Conservation (phyloP, 208 protist genomes). For the Acanthamoeba triangularis region DNA sequence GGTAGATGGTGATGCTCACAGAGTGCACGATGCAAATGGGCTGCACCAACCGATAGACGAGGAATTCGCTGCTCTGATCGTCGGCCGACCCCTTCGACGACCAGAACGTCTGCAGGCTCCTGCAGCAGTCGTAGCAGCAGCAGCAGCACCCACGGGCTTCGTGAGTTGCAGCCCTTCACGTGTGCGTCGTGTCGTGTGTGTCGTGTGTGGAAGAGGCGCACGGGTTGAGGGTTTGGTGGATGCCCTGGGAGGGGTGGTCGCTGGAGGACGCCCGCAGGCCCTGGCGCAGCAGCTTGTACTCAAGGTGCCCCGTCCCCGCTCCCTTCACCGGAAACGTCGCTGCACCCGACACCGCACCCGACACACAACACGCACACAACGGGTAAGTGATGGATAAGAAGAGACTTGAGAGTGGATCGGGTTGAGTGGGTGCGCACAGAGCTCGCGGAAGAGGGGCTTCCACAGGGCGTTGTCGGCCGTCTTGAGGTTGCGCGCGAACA, state of each 20-base stretch:
- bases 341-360: neutral
- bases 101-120: constrained; percentile 44
- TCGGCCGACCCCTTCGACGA: constrained; percentile 31
- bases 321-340: constrained; percentile 10
- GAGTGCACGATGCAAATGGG: constrained; percentile 47
- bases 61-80: constrained; percentile 28
- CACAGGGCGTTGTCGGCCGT: neutral
- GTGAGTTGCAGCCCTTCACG: neutral
- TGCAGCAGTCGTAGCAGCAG: neutral
- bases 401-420: neutral
- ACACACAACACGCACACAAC: neutral
- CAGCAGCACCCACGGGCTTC: neutral
- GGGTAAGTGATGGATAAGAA: neutral
- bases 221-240: constrained; percentile 30
- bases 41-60: constrained; percentile 61
- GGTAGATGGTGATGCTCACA: constrained; percentile 1
- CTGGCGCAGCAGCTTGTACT: neutral
- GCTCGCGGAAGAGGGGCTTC: constrained; percentile 27
- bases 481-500: constrained; percentile 23
- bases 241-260: neutral
- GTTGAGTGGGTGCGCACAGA: neutral
- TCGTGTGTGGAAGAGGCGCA: neutral
- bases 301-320: neutral
- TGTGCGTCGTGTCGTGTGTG: too few species aligned
- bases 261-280: constrained; percentile 15